phyloP scores from a whole-genome alignment of 805 yeast species.

The Cyberlindnera mrakii region DNA sequence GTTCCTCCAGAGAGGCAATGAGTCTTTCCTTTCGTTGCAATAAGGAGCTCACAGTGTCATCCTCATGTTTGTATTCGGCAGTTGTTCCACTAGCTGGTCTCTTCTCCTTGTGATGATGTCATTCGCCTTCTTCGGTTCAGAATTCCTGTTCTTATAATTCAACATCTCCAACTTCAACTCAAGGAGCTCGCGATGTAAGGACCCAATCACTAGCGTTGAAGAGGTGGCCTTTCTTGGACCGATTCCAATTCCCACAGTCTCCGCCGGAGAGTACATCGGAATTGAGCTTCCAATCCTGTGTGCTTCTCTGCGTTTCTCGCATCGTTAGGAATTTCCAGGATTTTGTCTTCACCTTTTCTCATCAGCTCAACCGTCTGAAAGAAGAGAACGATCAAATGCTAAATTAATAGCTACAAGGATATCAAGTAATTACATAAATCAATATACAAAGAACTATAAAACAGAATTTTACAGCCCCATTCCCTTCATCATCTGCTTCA shows the following conservation, averaged over 20 bases:
- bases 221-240: slow-evolving; percentile 6
- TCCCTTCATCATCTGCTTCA: slow-evolving; percentile 44
- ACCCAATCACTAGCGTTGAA: slow-evolving; percentile 32
- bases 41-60: slow-evolving; percentile 64
- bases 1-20: slow-evolving; percentile 58
- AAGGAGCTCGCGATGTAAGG: slow-evolving; percentile 44
- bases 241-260: neutral
- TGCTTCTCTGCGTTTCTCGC: neutral
- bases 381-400: too few relatives aligned
- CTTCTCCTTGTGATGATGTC: slow-evolving; percentile 41
- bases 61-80: slow-evolving; percentile 69
- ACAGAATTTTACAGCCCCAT: slow-evolving; percentile 28
- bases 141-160: slow-evolving; percentile 38
- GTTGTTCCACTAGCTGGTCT: slow-evolving; percentile 52
- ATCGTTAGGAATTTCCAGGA: too few relatives aligned
- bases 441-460: too few relatives aligned
- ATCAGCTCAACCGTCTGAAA: too few relatives aligned
- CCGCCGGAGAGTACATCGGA: neutral
- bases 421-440: too few relatives aligned
- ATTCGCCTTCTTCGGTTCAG: slow-evolving; percentile 49
- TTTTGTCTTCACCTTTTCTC: neutral
- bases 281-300: neutral
- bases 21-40: slow-evolving; percentile 67
- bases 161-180: slow-evolving; percentile 37
- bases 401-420: too few relatives aligned